Base-by-base conservation (phyloP, 257 asterid species). In the Solanum raphanifolium region DNA sequence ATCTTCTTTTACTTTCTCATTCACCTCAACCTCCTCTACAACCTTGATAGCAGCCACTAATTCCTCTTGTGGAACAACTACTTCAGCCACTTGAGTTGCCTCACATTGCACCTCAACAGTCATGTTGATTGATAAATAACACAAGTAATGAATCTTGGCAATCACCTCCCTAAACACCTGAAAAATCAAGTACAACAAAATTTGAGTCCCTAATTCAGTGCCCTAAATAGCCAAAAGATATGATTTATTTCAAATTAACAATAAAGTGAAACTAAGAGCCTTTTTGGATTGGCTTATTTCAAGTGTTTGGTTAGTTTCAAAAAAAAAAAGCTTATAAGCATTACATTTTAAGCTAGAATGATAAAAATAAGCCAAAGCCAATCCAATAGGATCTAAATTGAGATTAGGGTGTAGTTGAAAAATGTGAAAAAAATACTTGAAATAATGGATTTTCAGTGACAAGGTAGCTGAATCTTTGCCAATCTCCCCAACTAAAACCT, bases 21-120 rank as follows among this genome's bases (percentile, higher is more conserved):
- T 83, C 48, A 20, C 82, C 90, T 38, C 92, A 39, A 88, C 88
- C 86, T 39, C 88, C 35, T 35, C 89, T 4, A 78, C 66, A 46
- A 81, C 36, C 69, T 81, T 81, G 29, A 5, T 81, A 81, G 85
- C 9, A 43, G 29, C 29, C 66, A 4, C 85, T 81, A 79, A 88
- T 83, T 27, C 90, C 85, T 88, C 90, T 88, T 75, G 83, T 41
- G 83, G 18, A 72, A 86, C 90, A 29, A 87, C 87, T 83, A 78
- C 92, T 84, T 90, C 94, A 48, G 25, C 91, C 87, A 88, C 93
- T 52, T 55, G 91, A 83, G 86, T 86, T 23, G 91, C 88, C 92
- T 94, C 96, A 46, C 90, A 86, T 87, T 88, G 91, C 81, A 91
- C 93, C 87, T 95, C 97, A 55, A 93, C 92, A 62, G 98, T 91